A percentile compares a stretch with the other conserved stretches of the same genome.
These are phyloP conservation scores for Saccharomycopsis sp. DNA, from an alignment of 805 yeast species.

Conservation along the genomic window DNA sequence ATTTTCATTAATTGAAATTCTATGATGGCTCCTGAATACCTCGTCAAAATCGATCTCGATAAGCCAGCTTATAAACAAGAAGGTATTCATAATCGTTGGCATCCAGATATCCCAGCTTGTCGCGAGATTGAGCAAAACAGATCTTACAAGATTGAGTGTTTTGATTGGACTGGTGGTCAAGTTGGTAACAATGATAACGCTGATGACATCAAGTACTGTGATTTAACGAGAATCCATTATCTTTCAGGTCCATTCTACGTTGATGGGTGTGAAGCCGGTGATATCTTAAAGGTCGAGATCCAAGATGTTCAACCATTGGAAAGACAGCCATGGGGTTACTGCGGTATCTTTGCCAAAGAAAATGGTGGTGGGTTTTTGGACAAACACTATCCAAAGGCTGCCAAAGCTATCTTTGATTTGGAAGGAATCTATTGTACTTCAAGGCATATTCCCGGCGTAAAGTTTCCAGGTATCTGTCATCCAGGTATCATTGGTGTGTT, in stretches of 20 bases:
- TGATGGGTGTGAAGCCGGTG: slow-evolving; percentile 41
- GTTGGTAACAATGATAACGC: slow-evolving; percentile 40
- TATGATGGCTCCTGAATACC: slow-evolving; percentile 18
- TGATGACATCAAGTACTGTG: slow-evolving; percentile 40
- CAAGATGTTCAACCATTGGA: slow-evolving; percentile 47
- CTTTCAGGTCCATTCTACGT: slow-evolving; percentile 43
- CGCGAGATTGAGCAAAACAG: slow-evolving; percentile 36
- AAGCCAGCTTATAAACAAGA: slow-evolving; percentile 41
- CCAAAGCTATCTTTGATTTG: slow-evolving; percentile 46
- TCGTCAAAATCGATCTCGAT: slow-evolving; percentile 33
- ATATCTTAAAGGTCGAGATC: slow-evolving; percentile 41
- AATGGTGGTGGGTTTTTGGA: slow-evolving; percentile 49
- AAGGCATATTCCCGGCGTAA: slow-evolving; percentile 43
- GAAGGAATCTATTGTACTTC: slow-evolving; percentile 45
- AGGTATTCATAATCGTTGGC: slow-evolving; percentile 47
- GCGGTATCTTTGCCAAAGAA: slow-evolving; percentile 40
- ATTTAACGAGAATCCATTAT: slow-evolving; percentile 40
- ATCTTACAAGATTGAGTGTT: slow-evolving; percentile 41
- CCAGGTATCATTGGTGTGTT: slow-evolving; percentile 48
- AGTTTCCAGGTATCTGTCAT: slow-evolving; percentile 43
- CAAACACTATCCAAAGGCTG: slow-evolving; percentile 42
- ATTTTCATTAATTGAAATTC: not conserved
- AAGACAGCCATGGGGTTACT: slow-evolving; percentile 48
- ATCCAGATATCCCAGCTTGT: slow-evolving; percentile 41
- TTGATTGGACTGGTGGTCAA: slow-evolving; percentile 52